These are phyloP conservation scores for Penicillium sp. DNA, from an alignment of 2,329 filamentous ascomycete species.

Conservation along the genomic window DNA sequence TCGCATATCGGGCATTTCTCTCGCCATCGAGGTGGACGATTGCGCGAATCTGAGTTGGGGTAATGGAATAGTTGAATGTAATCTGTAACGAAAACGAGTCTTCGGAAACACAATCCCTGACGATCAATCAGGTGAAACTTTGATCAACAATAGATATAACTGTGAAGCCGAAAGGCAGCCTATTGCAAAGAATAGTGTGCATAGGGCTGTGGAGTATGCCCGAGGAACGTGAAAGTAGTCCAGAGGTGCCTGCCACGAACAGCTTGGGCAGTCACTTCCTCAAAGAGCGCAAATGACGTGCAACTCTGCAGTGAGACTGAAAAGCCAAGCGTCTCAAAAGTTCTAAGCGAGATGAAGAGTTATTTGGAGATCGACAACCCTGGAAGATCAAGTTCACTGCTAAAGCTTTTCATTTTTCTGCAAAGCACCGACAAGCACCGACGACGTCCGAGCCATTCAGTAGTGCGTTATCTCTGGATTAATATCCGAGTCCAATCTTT, in stretches of 20 bases:
- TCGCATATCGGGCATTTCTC: constrained; percentile 4
- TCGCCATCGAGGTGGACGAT: neutral
- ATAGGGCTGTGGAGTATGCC: neutral
- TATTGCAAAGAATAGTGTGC: neutral
- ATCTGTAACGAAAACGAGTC: neutral
- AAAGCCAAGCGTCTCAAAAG: neutral
- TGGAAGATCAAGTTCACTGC: neutral
- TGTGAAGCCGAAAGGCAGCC: neutral
- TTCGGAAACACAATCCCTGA: neutral
- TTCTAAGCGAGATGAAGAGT: neutral
- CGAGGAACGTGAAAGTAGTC: neutral
- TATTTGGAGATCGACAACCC: neutral
- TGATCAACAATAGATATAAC: neutral
- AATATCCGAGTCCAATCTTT: constrained; percentile 10
- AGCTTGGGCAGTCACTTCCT: neutral
- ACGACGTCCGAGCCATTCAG: constrained; percentile 13
- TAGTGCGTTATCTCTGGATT: constrained; percentile 8
- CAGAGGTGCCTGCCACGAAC: too few species aligned
- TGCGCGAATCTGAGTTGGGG: neutral
- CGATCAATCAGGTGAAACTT: neutral
- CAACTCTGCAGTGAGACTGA: neutral
- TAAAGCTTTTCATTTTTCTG: neutral
- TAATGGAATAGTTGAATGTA: neutral
- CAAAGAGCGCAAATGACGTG: neutral
- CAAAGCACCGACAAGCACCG: constrained; percentile 20